Percentiles rank a stretch among this genome's conserved stretches.
Evolutionary conservation across 116 monocot species (phyloP).

Genomic region (Phalaenopsis hybrid): DNA sequence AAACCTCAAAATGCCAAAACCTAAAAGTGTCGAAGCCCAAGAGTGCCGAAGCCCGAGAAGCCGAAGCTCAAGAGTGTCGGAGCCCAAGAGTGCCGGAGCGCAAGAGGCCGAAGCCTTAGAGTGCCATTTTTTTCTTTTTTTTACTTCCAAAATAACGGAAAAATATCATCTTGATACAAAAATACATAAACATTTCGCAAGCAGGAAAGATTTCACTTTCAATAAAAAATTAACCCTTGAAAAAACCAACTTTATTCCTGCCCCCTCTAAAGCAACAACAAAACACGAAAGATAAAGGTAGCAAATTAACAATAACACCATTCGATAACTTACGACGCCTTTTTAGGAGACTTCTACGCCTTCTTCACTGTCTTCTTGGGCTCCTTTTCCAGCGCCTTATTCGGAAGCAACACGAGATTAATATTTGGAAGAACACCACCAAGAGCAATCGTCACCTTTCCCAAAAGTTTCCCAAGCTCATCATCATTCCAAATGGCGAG

Average conservation of each 20-base stretch:
- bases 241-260: neutral
- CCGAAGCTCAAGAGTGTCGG: no score
- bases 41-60: no score
- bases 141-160: no score
- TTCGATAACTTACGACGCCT: slow-evolving; percentile 8
- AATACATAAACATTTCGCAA: neutral
- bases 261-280: neutral
- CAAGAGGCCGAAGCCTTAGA: no score
- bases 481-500: slow-evolving; percentile 32
- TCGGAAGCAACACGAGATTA: slow-evolving; percentile 30
- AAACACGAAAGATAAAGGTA: neutral
- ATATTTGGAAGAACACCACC: slow-evolving; percentile 35
- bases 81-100: no score
- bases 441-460: slow-evolving; percentile 28
- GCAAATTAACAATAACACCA: neutral
- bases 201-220: neutral
- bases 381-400: slow-evolving; percentile 20
- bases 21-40: no score
- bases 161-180: no score
- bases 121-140: no score
- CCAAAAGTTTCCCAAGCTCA: slow-evolving; percentile 30
- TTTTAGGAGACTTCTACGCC: slow-evolving; percentile 19
- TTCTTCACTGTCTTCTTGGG: slow-evolving; percentile 14
- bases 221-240: neutral
- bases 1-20: no score